phyloP scores from a whole-genome alignment of 305 asterid genomes.

The Rubia balearica region DNA sequence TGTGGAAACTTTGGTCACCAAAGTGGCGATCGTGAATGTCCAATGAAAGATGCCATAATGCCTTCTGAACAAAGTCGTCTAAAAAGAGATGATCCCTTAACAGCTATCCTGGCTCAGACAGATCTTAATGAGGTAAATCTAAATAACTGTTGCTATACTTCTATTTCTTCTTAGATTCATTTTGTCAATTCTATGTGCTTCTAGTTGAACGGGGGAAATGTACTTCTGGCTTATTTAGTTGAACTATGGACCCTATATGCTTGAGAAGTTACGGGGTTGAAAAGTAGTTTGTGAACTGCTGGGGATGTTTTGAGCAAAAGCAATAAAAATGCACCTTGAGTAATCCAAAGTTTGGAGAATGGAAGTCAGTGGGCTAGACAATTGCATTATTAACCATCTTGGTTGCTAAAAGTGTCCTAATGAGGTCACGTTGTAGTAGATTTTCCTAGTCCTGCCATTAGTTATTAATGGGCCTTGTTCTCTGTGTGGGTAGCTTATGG shows the following conservation, averaged over 20 bases:
- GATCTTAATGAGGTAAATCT: constrained; percentile 61
- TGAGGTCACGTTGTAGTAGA: too few relatives aligned
- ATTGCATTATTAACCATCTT: too few relatives aligned
- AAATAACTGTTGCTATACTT: background rate
- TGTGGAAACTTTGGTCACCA: constrained; percentile 91
- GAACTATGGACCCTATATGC: background rate
- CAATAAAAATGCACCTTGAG: background rate
- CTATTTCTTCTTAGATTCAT: background rate
- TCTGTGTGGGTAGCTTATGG: background rate
- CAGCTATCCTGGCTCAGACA: constrained; percentile 81
- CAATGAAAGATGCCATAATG: constrained; percentile 84
- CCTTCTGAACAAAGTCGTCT: constrained; percentile 87
- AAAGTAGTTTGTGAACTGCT: background rate
- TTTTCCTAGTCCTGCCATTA: background rate
- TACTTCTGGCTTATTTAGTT: background rate
- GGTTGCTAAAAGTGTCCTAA: too few relatives aligned
- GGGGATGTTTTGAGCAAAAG: background rate
- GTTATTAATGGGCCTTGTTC: background rate
- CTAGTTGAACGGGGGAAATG: background rate
- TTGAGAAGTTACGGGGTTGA: background rate
- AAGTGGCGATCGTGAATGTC: constrained; percentile 99
- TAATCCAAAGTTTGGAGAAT: background rate
- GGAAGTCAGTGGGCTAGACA: too few relatives aligned
- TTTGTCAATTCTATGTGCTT: background rate
- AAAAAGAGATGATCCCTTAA: constrained; percentile 90